Percentiles rank a stretch among this genome's conserved stretches.
phyloP scores from a whole-genome alignment of 2,329 filamentous ascomycete genomes.

The Pseudopyrenochaeta lycopersici region DNA sequence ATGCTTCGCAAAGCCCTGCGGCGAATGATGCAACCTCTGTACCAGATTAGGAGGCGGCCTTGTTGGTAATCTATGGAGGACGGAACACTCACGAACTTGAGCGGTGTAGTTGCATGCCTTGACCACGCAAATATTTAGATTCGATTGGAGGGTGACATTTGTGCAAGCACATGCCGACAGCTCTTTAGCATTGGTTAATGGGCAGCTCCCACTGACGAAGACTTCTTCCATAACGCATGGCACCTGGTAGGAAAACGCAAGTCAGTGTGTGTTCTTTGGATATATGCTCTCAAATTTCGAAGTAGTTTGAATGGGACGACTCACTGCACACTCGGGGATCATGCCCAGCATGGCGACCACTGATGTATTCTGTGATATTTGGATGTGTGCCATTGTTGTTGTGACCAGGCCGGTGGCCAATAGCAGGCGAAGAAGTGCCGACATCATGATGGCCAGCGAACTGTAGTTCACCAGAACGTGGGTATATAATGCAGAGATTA shows the following conservation, averaged over 20 bases:
- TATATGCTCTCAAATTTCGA: not conserved
- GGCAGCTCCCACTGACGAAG: constrained; percentile 15
- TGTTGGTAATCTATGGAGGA: too few species aligned
- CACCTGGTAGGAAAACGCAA: constrained; percentile 2
- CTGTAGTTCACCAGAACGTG: not conserved
- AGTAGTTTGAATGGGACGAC: not conserved
- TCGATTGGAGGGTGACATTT: constrained; percentile 12
- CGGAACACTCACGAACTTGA: constrained; percentile 7
- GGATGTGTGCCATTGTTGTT: not conserved
- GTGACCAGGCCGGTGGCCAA: not conserved
- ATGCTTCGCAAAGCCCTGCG: constrained; percentile 14
- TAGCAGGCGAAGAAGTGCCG: not conserved
- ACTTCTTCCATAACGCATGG: constrained; percentile 17
- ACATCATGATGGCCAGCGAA: not conserved
- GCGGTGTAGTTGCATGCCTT: constrained; percentile 9
- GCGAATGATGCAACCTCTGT: constrained; percentile 14
- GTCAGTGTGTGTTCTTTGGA: not conserved
- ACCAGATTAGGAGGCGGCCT: not conserved
- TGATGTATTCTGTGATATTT: constrained; percentile 6
- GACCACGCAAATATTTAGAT: constrained; percentile 17
- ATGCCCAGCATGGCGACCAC: constrained; percentile 16
- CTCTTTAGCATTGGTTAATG: constrained; percentile 13
- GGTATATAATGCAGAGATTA: not conserved
- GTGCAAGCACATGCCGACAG: constrained; percentile 17
- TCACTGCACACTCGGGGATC: constrained; percentile 17